These are phyloP conservation scores for Tricharina praecox DNA, from an alignment of 495 filamentous ascomycete species.

Conservation along the genomic window DNA sequence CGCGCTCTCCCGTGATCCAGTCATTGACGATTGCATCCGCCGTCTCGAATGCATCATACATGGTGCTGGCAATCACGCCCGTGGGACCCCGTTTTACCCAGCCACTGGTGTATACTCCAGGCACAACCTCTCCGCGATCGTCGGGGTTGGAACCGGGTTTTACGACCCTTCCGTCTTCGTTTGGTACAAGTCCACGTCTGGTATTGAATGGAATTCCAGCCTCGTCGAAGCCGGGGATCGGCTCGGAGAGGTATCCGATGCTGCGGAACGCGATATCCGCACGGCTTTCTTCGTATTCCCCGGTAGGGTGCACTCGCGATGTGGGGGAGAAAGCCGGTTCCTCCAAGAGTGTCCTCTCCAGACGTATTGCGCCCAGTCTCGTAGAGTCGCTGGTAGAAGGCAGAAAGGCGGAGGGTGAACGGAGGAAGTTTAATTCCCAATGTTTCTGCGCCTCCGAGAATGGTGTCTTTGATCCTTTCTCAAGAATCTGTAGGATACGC, in stretches of 20 bases:
- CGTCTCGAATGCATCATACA: constrained; percentile 85
- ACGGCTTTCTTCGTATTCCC: constrained; percentile 30
- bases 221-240: constrained; percentile 58
- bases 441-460: constrained; percentile 37
- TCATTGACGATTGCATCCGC: constrained; percentile 65
- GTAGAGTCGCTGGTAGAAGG: constrained; percentile 31
- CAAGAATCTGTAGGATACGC: constrained; percentile 61
- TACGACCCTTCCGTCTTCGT: constrained; percentile 67
- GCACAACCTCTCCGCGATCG: constrained; percentile 29
- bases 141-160: constrained; percentile 15
- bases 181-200: constrained; percentile 57
- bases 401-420: constrained; percentile 55
- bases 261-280: constrained; percentile 67
- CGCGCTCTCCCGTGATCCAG: constrained; percentile 32
- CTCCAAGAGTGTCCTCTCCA: constrained; percentile 44
- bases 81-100: constrained; percentile 95
- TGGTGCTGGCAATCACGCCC: constrained; percentile 88
- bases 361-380: constrained; percentile 43
- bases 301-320: constrained; percentile 33
- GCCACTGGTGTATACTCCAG: constrained; percentile 81
- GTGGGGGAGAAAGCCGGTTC: constrained; percentile 32
- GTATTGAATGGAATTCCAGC: constrained; percentile 65
- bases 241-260: constrained; percentile 74
- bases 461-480: constrained; percentile 46
- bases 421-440: constrained; percentile 72